Conservation (phyloP, 1,139 yeast genomes). For the Yamadazyma mexicana region DNA sequence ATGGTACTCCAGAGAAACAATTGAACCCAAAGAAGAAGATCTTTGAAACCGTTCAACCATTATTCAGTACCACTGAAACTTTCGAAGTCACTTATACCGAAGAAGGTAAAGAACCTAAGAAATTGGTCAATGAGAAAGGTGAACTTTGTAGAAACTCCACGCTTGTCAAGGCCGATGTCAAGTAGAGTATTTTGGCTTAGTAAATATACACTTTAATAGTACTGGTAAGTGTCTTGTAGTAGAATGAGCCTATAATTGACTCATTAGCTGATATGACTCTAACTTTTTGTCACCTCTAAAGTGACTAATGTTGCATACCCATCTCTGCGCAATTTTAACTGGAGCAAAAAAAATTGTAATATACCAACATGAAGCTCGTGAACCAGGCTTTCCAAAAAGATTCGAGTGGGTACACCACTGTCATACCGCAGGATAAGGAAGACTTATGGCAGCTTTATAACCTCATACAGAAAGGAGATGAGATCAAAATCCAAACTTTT, state of each 20-base stretch:
- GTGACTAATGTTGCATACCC: neutral
- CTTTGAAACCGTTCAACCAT: slow-evolving; percentile 94
- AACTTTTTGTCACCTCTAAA: neutral
- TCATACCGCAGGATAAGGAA: slow-evolving; percentile 85
- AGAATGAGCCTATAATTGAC: too few species aligned
- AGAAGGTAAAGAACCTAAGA: slow-evolving; percentile 78
- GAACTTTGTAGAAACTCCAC: slow-evolving; percentile 69
- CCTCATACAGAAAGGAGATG: slow-evolving; percentile 73
- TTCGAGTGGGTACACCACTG: slow-evolving; percentile 61
- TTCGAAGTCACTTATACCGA: slow-evolving; percentile 79
- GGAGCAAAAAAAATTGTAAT: too few species aligned
- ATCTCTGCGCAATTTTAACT: slow-evolving; percentile 1
- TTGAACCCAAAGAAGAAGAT: slow-evolving; percentile 98
- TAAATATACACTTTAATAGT: neutral
- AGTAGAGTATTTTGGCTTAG: slow-evolving; percentile 33
- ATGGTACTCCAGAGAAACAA: slow-evolving; percentile 86
- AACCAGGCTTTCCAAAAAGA: slow-evolving; percentile 40
- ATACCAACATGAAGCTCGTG: slow-evolving; percentile 14
- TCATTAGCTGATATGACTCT: too few species aligned
- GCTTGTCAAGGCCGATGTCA: slow-evolving; percentile 69
- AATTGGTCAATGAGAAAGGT: slow-evolving; percentile 75
- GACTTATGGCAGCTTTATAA: slow-evolving; percentile 91
- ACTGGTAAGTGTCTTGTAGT: too few species aligned
- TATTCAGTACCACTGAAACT: slow-evolving; percentile 74
- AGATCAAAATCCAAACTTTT: slow-evolving; percentile 63